Evolutionary conservation across 1,284 basidiomycete species (phyloP).

Genomic region (Bjerkandera adusta): DNA sequence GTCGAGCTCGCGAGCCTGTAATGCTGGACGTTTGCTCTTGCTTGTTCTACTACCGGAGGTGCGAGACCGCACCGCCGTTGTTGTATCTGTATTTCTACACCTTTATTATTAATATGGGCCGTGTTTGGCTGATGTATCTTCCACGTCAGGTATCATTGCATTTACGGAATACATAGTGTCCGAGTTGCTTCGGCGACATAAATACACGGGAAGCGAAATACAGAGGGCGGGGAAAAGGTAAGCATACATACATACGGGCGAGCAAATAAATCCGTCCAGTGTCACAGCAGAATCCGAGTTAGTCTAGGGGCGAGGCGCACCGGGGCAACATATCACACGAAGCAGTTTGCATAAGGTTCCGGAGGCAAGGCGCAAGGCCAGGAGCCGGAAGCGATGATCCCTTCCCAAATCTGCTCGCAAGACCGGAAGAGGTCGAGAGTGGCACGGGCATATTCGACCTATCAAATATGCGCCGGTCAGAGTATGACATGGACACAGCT

Average conservation of each 20-base stretch:
- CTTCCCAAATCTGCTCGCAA: conserved; percentile 49
- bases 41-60: no score
- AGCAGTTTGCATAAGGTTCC: conserved; percentile 28
- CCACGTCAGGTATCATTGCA: neutral
- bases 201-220: neutral
- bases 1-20: conserved; percentile 52
- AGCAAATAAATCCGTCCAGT: neutral
- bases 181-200: neutral
- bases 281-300: neutral
- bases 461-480: conserved; percentile 1
- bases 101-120: conserved; percentile 2
- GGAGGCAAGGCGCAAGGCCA: conserved; percentile 54
- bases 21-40: conserved; percentile 3
- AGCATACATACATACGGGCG: no score
- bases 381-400: conserved; percentile 40
- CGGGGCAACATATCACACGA: conserved; percentile 23
- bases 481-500: conserved; percentile 1
- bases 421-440: conserved; percentile 56
- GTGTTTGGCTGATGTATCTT: conserved; percentile 5
- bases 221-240: no score
- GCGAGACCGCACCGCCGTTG: conserved; percentile 1
- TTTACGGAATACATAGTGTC: neutral
- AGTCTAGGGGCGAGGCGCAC: neutral
- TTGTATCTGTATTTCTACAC: conserved; percentile 1
- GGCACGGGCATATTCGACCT: conserved; percentile 54